Conservation (phyloP, 805 yeast species). For the Kodamaea kaohsiungensis region DNA sequence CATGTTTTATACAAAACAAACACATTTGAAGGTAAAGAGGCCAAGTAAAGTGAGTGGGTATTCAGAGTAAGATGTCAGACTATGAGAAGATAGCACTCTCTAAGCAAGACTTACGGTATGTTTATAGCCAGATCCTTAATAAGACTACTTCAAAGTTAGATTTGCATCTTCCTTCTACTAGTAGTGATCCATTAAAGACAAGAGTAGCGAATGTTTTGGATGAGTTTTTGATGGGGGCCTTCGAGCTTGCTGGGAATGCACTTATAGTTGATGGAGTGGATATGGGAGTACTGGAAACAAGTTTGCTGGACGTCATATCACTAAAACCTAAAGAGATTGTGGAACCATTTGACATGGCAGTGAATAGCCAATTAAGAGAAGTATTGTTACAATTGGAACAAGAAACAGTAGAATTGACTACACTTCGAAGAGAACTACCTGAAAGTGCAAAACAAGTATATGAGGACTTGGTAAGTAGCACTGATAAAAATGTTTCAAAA, state of each 20-base stretch:
- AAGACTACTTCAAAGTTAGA: conserved; percentile 48
- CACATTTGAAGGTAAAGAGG: background rate
- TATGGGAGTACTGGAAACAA: conserved; percentile 9
- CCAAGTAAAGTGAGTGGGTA: too few relatives aligned
- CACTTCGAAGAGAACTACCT: conserved; percentile 57
- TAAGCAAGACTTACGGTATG: conserved; percentile 51
- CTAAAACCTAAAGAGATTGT: conserved; percentile 40
- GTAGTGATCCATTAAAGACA: conserved; percentile 40
- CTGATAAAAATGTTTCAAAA: conserved; percentile 33
- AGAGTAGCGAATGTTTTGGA: conserved; percentile 46
- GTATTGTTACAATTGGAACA: conserved; percentile 62
- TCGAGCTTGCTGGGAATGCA: conserved; percentile 58
- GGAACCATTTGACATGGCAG: conserved; percentile 70
- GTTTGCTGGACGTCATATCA: conserved; percentile 25
- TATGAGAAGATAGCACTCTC: conserved; percentile 49
- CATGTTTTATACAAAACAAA: background rate
- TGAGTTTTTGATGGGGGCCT: conserved; percentile 49
- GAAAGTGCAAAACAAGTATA: conserved; percentile 36
- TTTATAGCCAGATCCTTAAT: conserved; percentile 45
- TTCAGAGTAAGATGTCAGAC: conserved; percentile 3
- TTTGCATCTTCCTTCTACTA: conserved; percentile 46
- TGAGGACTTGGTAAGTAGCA: conserved; percentile 29
- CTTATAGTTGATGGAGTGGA: conserved; percentile 58
- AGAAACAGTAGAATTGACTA: conserved; percentile 57
- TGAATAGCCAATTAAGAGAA: conserved; percentile 60